Percentiles rank a stretch among this genome's conserved stretches.
These are phyloP conservation scores for Cytospora paraplurivora DNA, from an alignment of 2,329 filamentous ascomycete species.

Conservation along the genomic window DNA sequence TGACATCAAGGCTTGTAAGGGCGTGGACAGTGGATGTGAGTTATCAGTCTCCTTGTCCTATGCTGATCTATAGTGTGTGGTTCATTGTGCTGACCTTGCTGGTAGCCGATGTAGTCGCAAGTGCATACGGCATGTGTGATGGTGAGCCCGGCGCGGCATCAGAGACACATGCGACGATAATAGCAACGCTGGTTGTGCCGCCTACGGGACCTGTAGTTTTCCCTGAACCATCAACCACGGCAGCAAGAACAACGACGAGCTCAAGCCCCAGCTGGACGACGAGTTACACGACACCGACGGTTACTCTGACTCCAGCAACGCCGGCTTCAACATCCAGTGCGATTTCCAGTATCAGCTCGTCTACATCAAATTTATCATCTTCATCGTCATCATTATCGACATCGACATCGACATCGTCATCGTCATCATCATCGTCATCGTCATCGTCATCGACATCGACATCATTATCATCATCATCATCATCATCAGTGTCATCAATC, in stretches of 20 bases:
- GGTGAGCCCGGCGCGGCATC: constrained; percentile 51
- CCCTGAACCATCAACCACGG: constrained; percentile 30
- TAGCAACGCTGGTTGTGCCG: constrained; percentile 55
- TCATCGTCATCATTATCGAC: constrained; percentile 33
- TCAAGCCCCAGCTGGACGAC: constrained; percentile 27
- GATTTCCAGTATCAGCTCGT: constrained; percentile 79
- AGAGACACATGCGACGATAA: constrained; percentile 61
- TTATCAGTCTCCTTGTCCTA: constrained; percentile 1
- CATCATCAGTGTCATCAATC: constrained; percentile 13
- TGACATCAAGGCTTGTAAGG: constrained; percentile 53
- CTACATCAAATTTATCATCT: constrained; percentile 38
- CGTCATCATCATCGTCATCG: constrained; percentile 21
- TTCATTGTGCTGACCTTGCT: constrained; percentile 28
- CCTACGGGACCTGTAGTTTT: constrained; percentile 41
- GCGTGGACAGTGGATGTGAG: constrained; percentile 45
- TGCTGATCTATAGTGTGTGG: neutral
- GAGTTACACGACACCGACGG: constrained; percentile 18
- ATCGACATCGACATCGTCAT: constrained; percentile 41
- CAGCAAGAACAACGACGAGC: constrained; percentile 27
- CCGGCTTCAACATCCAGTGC: constrained; percentile 15
- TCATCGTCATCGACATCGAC: neutral
- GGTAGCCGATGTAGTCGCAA: constrained; percentile 46
- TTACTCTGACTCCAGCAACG: constrained; percentile 23
- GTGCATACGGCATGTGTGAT: constrained; percentile 62
- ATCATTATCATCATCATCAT: constrained; percentile 1